A percentile compares a stretch with the other conserved stretches of the same genome.
phyloP scores from a whole-genome alignment of 2,329 filamentous ascomycete species.

The Fusarium siculi region DNA sequence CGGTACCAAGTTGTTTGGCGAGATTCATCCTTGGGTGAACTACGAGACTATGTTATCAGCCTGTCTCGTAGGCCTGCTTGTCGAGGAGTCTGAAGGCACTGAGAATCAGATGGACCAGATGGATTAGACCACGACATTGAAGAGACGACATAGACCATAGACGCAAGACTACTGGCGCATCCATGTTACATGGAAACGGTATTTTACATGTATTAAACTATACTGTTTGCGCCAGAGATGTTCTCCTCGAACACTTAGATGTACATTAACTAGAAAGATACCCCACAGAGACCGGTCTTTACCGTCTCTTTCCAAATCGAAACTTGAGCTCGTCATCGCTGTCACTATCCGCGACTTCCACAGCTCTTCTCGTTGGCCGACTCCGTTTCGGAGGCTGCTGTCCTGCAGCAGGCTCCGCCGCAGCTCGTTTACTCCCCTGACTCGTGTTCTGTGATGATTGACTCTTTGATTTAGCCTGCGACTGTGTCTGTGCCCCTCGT shows the following conservation, averaged over 20 bases:
- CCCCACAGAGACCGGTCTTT: conserved; percentile 41
- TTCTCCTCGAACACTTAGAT: conserved; percentile 32
- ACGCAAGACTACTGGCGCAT: neutral
- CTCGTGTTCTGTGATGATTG: conserved; percentile 44
- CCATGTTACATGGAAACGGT: neutral
- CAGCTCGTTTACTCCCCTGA: conserved; percentile 49
- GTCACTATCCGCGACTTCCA: conserved; percentile 54
- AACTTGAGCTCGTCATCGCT: conserved; percentile 69
- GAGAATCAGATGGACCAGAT: conserved; percentile 67
- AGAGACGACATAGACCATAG: neutral
- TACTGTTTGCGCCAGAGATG: conserved; percentile 24
- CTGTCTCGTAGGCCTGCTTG: conserved; percentile 71
- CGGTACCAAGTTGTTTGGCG: conserved; percentile 71
- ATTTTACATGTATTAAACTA: conserved; percentile 11
- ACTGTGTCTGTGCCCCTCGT: conserved; percentile 43
- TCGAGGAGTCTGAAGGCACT: conserved; percentile 62
- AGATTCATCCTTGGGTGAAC: conserved; percentile 78
- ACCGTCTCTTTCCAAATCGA: conserved; percentile 63
- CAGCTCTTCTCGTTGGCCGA: conserved; percentile 49
- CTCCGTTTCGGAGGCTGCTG: conserved; percentile 48
- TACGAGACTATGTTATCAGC: conserved; percentile 75
- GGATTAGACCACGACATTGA: conserved; percentile 58
- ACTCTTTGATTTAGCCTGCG: conserved; percentile 45
- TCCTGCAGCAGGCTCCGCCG: conserved; percentile 43
- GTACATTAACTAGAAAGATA: conserved; percentile 47